These are phyloP conservation scores for Penicillium thymicola DNA, from an alignment of 2,329 filamentous ascomycete species.

Conservation along the genomic window DNA sequence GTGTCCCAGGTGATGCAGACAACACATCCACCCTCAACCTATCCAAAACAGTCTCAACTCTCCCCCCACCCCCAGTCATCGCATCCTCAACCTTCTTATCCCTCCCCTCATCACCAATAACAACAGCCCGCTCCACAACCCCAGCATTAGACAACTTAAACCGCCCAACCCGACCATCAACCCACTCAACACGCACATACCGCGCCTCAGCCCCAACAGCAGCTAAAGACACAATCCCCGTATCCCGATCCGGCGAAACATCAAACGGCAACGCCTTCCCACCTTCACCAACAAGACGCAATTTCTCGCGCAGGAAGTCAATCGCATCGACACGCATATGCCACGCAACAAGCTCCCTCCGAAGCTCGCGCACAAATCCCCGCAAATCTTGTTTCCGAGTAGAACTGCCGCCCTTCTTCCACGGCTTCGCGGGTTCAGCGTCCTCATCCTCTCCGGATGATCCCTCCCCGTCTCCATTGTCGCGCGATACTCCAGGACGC, in stretches of 20 bases:
- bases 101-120: conserved; percentile 40
- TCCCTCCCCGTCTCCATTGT: background rate
- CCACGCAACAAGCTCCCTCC: conserved; percentile 43
- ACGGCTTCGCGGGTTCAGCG: conserved; percentile 18
- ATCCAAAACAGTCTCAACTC: conserved; percentile 36
- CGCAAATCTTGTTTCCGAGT: conserved; percentile 35
- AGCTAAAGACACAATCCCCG: conserved; percentile 37
- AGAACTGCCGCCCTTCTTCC: background rate
- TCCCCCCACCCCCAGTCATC: conserved; percentile 34
- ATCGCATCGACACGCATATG: conserved; percentile 41
- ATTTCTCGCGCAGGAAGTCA: conserved; percentile 31
- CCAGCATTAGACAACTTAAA: conserved; percentile 44
- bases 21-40: conserved; percentile 23
- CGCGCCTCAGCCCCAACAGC: conserved; percentile 39
- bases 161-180: conserved; percentile 43
- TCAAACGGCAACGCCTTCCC: conserved; percentile 12
- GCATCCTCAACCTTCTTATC: conserved; percentile 37
- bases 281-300: conserved; percentile 28
- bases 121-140: conserved; percentile 41
- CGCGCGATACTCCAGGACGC: background rate
- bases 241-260: conserved; percentile 21
- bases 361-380: conserved; percentile 37
- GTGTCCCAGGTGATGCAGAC: background rate
- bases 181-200: conserved; percentile 45
- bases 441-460: conserved; percentile 8